Conservation (phyloP, 2,329 filamentous ascomycete genomes). For the Myotisia sp. region DNA sequence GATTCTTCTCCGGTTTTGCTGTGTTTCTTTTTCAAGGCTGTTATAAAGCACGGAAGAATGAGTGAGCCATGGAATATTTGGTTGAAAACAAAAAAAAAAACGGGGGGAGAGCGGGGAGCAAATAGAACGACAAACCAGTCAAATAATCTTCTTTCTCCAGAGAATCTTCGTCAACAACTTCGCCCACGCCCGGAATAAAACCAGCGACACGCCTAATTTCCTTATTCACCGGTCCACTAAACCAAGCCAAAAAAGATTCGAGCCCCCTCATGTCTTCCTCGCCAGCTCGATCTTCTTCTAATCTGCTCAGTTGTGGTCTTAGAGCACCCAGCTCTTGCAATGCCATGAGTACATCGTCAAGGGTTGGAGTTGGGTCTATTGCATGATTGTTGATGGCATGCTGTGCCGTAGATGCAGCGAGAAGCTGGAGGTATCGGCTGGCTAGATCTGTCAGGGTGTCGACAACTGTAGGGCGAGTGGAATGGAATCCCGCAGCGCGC, state of each 20-base stretch:
- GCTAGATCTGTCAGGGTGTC: slow-evolving; percentile 81
- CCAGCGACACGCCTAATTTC: slow-evolving; percentile 72
- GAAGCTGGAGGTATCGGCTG: slow-evolving; percentile 60
- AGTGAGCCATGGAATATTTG: slow-evolving; percentile 1
- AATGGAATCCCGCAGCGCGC: slow-evolving; percentile 78
- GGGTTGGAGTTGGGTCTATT: slow-evolving; percentile 46
- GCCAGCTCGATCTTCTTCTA: slow-evolving; percentile 54
- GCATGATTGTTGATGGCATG: slow-evolving; percentile 57
- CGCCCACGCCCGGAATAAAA: slow-evolving; percentile 45
- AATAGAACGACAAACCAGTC: slow-evolving; percentile 38
- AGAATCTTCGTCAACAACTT: slow-evolving; percentile 34
- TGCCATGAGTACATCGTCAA: slow-evolving; percentile 74
- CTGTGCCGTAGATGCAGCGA: slow-evolving; percentile 57
- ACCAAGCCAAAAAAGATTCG: slow-evolving; percentile 67
- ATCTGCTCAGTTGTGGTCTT: slow-evolving; percentile 49
- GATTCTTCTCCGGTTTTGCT: slow-evolving; percentile 78
- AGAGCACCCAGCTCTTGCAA: slow-evolving; percentile 68
- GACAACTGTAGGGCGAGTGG: slow-evolving; percentile 64
- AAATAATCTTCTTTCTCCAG: slow-evolving; percentile 57
- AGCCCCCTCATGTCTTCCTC: slow-evolving; percentile 68
- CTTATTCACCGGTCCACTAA: slow-evolving; percentile 54
- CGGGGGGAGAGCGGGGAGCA: neutral
- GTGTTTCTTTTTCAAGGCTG: slow-evolving; percentile 80
- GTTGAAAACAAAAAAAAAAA: slow-evolving; percentile 6
- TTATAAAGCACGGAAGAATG: neutral